A percentile compares a stretch with the other conserved stretches of the same genome.
Evolutionary conservation across 2,329 filamentous ascomycete genomes (phyloP).

Genomic region (Trichoderma harzianum): DNA sequence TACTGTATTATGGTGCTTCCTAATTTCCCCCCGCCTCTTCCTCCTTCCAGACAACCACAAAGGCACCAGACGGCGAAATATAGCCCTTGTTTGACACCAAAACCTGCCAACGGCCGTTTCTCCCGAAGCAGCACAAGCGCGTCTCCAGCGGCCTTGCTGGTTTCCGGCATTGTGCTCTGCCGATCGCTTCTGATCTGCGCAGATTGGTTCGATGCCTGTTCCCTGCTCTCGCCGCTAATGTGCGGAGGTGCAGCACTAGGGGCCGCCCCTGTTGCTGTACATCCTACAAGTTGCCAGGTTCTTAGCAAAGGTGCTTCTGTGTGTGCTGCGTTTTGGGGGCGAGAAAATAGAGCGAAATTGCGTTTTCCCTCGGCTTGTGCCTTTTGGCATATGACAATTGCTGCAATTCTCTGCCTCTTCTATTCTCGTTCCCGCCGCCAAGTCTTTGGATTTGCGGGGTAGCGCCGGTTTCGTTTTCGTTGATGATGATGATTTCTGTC

Average conservation of each 20-base stretch:
- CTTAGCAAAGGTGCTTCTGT: not conserved
- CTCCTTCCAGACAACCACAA: not conserved
- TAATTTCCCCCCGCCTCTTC: not conserved
- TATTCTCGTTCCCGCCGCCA: not conserved
- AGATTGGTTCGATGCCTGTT: not conserved
- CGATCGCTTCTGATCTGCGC: constrained; percentile 10
- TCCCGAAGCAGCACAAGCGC: constrained; percentile 7
- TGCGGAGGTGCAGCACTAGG: constrained; percentile 2
- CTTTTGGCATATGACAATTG: not conserved
- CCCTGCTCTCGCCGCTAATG: not conserved
- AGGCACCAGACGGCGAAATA: not conserved
- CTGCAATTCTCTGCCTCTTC: not conserved
- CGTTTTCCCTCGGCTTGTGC: constrained; percentile 3
- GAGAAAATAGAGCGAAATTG: not conserved
- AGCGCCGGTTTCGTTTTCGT: not conserved
- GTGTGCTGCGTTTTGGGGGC: not conserved
- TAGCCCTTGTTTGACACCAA: not conserved
- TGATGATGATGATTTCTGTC: not conserved
- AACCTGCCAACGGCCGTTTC: constrained; percentile 5
- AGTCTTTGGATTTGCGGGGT: not conserved
- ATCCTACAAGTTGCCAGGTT: not conserved
- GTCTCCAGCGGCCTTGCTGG: not conserved
- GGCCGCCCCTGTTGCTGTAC: not conserved
- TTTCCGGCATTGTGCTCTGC: not conserved
- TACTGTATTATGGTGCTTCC: not conserved